Evolutionary conservation across 768 basidiomycete species (phyloP).

Genomic region (Tylopilus vinaceipallidus): DNA sequence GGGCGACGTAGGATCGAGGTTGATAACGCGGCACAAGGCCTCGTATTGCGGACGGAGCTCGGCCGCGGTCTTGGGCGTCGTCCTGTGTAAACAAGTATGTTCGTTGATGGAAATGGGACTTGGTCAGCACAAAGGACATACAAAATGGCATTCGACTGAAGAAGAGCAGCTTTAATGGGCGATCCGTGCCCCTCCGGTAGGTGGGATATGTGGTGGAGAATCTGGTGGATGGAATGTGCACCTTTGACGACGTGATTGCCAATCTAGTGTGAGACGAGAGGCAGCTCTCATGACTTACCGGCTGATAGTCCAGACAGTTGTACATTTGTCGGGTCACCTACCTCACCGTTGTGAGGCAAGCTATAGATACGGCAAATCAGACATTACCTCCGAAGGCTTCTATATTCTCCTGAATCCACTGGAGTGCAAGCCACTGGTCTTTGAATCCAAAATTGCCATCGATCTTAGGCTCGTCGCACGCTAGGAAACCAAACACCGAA

Average conservation of each 20-base stretch:
- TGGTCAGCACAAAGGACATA: constrained; percentile 35
- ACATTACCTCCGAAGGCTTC: constrained; percentile 64
- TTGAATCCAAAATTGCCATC: constrained; percentile 80
- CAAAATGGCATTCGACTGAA: constrained; percentile 78
- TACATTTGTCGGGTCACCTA: constrained; percentile 61
- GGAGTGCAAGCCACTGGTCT: constrained; percentile 76
- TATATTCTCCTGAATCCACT: constrained; percentile 71
- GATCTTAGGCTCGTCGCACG: constrained; percentile 55
- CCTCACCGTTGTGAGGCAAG: too few relatives aligned
- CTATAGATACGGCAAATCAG: too few relatives aligned
- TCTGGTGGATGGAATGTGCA: constrained; percentile 72
- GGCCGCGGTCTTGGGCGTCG: constrained; percentile 55
- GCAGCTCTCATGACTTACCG: constrained; percentile 42
- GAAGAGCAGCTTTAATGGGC: constrained; percentile 62
- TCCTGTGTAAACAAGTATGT: constrained; percentile 29
- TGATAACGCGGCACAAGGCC: constrained; percentile 55
- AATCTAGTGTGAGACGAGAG: too few relatives aligned
- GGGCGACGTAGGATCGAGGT: constrained; percentile 51
- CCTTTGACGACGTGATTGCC: constrained; percentile 35
- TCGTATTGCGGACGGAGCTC: constrained; percentile 63
- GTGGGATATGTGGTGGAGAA: constrained; percentile 66
- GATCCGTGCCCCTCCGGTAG: constrained; percentile 54
- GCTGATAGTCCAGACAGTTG: constrained; percentile 70
- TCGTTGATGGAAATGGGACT: not conserved
- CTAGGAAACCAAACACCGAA: constrained; percentile 71